A percentile compares a stretch with the other conserved stretches of the same genome.
phyloP scores from a whole-genome alignment of 306 rosid genomes.

The Oemleria cerasiformis region DNA sequence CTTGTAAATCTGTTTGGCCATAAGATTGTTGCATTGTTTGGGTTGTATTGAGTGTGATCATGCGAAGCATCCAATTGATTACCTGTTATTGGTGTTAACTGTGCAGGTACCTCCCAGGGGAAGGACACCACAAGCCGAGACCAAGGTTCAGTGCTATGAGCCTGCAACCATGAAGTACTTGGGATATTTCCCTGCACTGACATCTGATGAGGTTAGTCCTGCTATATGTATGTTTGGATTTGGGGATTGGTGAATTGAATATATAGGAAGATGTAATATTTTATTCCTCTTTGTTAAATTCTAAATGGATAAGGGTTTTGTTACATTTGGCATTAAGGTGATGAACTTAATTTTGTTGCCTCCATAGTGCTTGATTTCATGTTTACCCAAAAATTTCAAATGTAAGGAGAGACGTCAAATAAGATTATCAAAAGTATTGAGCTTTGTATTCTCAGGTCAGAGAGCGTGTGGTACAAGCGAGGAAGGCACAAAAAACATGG shows the following conservation, averaged over 20 bases:
- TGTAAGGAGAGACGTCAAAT: slow-evolving; percentile 3
- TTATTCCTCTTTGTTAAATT: neutral
- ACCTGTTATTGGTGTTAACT: slow-evolving; percentile 15
- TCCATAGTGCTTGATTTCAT: neutral
- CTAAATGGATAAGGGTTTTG: neutral
- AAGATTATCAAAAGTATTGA: slow-evolving; percentile 10
- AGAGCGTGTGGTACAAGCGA: slow-evolving; percentile 74
- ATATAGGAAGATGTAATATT: neutral
- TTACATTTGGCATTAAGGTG: neutral
- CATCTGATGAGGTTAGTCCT: slow-evolving; percentile 64
- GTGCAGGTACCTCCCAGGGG: slow-evolving; percentile 89
- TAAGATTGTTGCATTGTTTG: neutral
- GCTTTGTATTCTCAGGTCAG: slow-evolving; percentile 54
- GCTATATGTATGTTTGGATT: slow-evolving; percentile 24
- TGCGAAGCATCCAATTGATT: neutral
- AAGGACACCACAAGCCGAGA: slow-evolving; percentile 61
- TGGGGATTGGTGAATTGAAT: neutral
- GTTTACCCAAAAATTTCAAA: neutral
- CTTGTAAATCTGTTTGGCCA: neutral
- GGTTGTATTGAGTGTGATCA: neutral
- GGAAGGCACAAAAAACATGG: slow-evolving; percentile 86
- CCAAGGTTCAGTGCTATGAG: slow-evolving; percentile 82
- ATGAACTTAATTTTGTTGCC: neutral
- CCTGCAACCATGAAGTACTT: slow-evolving; percentile 96
- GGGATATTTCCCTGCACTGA: slow-evolving; percentile 71